These are phyloP conservation scores for Peronosclerospora sorghi DNA, from an alignment of 352 stramenopile genomes.

Conservation along the genomic window DNA sequence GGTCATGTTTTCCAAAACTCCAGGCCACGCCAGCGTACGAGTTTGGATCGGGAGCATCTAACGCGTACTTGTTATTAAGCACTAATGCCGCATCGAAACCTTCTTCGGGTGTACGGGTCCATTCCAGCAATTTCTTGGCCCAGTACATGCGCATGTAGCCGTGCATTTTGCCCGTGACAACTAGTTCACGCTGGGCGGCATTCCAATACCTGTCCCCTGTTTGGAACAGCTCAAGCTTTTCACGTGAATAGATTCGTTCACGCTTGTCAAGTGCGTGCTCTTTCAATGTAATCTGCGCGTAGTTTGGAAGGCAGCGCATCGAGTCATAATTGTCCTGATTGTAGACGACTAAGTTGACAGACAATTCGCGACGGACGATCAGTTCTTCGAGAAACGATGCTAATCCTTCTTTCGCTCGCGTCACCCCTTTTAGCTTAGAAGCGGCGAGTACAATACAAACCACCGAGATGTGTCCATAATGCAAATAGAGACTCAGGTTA, in stretches of 20 bases:
- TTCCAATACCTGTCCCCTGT: conserved; percentile 98
- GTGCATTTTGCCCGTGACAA: conserved; percentile 89
- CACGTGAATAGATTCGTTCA: conserved; percentile 85
- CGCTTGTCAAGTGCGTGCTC: conserved; percentile 82
- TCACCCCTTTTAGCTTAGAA: conserved; percentile 58
- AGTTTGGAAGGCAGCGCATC: conserved; percentile 80
- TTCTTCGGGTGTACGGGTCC: conserved; percentile 86
- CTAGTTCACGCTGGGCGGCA: conserved; percentile 92
- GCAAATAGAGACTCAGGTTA: conserved; percentile 89
- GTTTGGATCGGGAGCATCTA: conserved; percentile 96
- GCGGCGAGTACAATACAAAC: conserved; percentile 52
- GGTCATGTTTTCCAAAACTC: conserved; percentile 92
- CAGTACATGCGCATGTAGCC: conserved; percentile 98
- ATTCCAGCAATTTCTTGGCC: conserved; percentile 98
- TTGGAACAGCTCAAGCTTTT: conserved; percentile 86
- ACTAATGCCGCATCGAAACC: conserved; percentile 89
- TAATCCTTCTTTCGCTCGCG: conserved; percentile 53
- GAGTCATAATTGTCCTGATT: conserved; percentile 94
- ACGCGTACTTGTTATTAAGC: conserved; percentile 97
- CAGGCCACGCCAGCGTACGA: conserved; percentile 78
- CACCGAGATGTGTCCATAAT: conserved; percentile 85
- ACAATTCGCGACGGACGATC: conserved; percentile 93
- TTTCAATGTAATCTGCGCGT: conserved; percentile 88
- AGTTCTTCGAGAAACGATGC: conserved; percentile 95
- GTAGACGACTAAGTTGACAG: conserved; percentile 96